These are phyloP conservation scores for Fusarium keratoplasticum DNA, from an alignment of 2,329 filamentous ascomycete species.

Conservation along the genomic window DNA sequence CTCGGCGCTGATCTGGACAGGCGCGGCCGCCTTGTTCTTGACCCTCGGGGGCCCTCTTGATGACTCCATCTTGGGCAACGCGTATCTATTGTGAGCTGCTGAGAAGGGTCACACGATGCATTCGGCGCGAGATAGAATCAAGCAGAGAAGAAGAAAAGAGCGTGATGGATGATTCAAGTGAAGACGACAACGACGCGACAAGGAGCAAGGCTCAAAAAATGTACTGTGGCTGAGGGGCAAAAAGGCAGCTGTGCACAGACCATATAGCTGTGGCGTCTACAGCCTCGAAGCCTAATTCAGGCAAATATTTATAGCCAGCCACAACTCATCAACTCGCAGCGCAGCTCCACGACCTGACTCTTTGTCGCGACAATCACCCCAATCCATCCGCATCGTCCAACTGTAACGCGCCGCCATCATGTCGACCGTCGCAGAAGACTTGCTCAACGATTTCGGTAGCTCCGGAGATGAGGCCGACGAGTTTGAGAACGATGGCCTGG, in stretches of 20 bases:
- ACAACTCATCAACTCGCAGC: slow-evolving; percentile 8
- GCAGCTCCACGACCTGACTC: background rate
- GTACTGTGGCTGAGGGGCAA: slow-evolving; percentile 23
- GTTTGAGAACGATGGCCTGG: slow-evolving; percentile 63
- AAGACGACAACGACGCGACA: slow-evolving; percentile 32
- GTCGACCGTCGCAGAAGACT: slow-evolving; percentile 92
- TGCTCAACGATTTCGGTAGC: slow-evolving; percentile 77
- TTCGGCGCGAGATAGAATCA: background rate
- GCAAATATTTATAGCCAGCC: slow-evolving; percentile 33
- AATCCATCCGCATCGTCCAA: slow-evolving; percentile 11
- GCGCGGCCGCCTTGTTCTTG: slow-evolving; percentile 98
- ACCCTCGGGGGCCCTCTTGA: slow-evolving; percentile 93
- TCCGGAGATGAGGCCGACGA: slow-evolving; percentile 81
- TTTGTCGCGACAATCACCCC: slow-evolving; percentile 28
- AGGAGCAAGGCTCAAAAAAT: slow-evolving; percentile 44
- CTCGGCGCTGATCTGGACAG: slow-evolving; percentile 92
- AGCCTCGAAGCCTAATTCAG: slow-evolving; percentile 44
- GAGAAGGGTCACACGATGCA: background rate
- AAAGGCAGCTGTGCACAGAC: slow-evolving; percentile 29
- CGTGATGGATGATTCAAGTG: slow-evolving; percentile 14
- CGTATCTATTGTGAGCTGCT: background rate
- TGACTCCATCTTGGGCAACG: slow-evolving; percentile 78
- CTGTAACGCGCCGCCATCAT: slow-evolving; percentile 59
- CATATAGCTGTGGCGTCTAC: slow-evolving; percentile 36
- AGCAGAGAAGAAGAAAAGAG: slow-evolving; percentile 1